Evolutionary conservation across 805 yeast genomes (phyloP).

Genomic region (Candida ipomoeae): DNA sequence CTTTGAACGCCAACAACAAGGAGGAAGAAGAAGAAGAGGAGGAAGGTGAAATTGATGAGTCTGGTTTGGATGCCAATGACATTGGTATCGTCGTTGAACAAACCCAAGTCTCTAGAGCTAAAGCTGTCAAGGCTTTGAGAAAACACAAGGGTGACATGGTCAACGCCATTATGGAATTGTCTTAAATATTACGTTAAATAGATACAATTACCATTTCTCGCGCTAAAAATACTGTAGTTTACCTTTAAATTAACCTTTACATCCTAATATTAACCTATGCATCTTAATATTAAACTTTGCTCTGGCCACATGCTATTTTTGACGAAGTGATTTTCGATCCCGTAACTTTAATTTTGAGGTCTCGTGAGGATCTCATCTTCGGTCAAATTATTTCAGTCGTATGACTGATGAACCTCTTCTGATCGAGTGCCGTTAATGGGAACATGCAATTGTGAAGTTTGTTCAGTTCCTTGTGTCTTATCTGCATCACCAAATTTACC

Average conservation of each 20-base stretch:
- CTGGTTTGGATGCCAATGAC: constrained; percentile 80
- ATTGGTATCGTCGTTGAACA: constrained; percentile 86
- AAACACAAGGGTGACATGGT: constrained; percentile 91
- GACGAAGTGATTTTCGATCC: not conserved
- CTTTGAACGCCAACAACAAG: constrained; percentile 43
- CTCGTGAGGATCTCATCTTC: not conserved
- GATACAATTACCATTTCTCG: not conserved
- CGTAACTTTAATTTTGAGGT: not conserved
- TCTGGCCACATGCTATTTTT: not conserved
- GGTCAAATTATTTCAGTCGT: not conserved
- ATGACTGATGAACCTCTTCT: not conserved
- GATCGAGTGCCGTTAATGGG: not conserved
- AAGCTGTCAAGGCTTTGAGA: constrained; percentile 88
- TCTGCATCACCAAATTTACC: not conserved
- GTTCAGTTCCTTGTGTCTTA: not conserved
- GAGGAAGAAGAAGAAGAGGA: constrained; percentile 54
- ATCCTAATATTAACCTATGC: not conserved
- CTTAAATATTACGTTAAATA: constrained; percentile 20
- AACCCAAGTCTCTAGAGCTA: constrained; percentile 81
- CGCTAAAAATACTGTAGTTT: not conserved
- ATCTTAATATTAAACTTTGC: not conserved
- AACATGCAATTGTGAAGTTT: not conserved
- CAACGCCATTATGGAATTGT: constrained; percentile 87
- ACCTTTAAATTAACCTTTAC: not conserved
- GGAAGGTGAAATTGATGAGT: constrained; percentile 74